Conservation (phyloP, 345 rosid species). For the Rhodomyrtus tomentosa region DNA sequence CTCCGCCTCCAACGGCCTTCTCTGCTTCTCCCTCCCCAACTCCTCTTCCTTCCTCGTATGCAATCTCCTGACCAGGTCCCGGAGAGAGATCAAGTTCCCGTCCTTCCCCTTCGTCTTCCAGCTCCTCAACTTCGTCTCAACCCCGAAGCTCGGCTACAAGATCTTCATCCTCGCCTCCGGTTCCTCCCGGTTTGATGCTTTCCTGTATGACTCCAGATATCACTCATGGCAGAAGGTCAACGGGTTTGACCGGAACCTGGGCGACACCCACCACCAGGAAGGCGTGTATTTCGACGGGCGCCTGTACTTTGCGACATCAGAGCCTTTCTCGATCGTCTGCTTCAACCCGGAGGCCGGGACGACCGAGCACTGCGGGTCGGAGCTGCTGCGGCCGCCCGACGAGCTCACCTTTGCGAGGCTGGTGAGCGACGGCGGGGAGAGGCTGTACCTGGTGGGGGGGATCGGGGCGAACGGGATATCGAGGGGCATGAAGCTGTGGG, state of each 20-base stretch:
- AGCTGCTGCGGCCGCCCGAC: conserved; percentile 17
- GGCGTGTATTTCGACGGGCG: conserved; percentile 48
- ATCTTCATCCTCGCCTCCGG: conserved; percentile 47
- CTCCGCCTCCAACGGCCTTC: conserved; percentile 61
- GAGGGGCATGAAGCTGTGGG: conserved; percentile 67
- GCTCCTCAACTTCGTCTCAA: conserved; percentile 48
- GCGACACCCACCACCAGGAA: conserved; percentile 36
- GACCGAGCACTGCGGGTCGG: conserved; percentile 22
- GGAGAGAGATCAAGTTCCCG: conserved; percentile 47
- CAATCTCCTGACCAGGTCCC: conserved; percentile 55
- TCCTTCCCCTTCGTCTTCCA: conserved; percentile 49
- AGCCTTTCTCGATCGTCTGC: conserved; percentile 45
- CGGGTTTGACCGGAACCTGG: conserved; percentile 25
- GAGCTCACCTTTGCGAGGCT: conserved; percentile 58
- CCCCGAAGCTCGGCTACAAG: conserved; percentile 27
- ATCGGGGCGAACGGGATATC: conserved; percentile 74
- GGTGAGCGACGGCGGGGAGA: conserved; percentile 36
- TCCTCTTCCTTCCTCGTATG: conserved; percentile 44
- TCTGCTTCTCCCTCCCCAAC: conserved; percentile 46
- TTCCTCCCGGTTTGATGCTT: conserved; percentile 15
- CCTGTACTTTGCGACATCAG: conserved; percentile 46
- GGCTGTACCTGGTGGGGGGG: conserved; percentile 74
- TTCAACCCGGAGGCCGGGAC: conserved; percentile 36
- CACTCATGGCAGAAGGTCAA: conserved; percentile 40
- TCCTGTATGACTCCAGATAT: conserved; percentile 44